Percentiles rank a stretch among this genome's conserved stretches.
Evolutionary conservation across 495 filamentous ascomycete species (phyloP).

Genomic region (Trichoderma reesei): DNA sequence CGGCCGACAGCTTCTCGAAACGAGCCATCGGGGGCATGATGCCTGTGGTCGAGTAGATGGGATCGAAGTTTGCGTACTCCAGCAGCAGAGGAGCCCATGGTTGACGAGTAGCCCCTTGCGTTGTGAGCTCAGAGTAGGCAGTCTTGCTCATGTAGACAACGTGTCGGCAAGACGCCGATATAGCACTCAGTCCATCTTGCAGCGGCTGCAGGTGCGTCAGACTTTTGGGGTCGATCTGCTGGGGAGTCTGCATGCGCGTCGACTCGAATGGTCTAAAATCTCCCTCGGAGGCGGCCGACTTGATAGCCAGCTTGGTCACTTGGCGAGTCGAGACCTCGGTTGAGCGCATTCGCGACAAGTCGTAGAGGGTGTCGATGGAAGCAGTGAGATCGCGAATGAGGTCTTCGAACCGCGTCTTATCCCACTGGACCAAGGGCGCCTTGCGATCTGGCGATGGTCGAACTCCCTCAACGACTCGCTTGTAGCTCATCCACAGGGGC

Average conservation of each 20-base stretch:
- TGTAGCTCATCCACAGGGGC: conserved; percentile 52
- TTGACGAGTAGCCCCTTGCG: conserved; percentile 17
- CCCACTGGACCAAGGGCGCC: conserved; percentile 41
- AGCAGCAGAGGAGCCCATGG: conserved; percentile 49
- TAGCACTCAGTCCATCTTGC: conserved; percentile 23
- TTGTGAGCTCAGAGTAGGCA: conserved; percentile 33
- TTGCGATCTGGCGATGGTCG: conserved; percentile 34
- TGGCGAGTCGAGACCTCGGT: conserved; percentile 27
- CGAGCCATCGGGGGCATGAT: conserved; percentile 53
- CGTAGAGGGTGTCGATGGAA: conserved; percentile 84
- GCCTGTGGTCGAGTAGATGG: conserved; percentile 51
- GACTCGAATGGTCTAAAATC: conserved; percentile 42
- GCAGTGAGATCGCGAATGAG: conserved; percentile 69
- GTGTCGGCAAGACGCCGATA: conserved; percentile 26
- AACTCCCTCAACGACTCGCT: conserved; percentile 33
- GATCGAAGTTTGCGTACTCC: conserved; percentile 57
- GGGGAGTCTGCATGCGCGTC: conserved; percentile 44
- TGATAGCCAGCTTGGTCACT: conserved; percentile 17
- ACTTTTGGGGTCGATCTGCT: conserved; percentile 38
- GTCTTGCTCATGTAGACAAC: conserved; percentile 46
- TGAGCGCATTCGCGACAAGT: conserved; percentile 64
- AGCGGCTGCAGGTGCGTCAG: conserved; percentile 34
- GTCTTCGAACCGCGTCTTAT: conserved; percentile 53
- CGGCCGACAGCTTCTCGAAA: conserved; percentile 52
- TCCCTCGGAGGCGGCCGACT: conserved; percentile 25